Evolutionary conservation across 257 asterid genomes (phyloP).

Genomic region (Solanum pimpinellifolium): DNA sequence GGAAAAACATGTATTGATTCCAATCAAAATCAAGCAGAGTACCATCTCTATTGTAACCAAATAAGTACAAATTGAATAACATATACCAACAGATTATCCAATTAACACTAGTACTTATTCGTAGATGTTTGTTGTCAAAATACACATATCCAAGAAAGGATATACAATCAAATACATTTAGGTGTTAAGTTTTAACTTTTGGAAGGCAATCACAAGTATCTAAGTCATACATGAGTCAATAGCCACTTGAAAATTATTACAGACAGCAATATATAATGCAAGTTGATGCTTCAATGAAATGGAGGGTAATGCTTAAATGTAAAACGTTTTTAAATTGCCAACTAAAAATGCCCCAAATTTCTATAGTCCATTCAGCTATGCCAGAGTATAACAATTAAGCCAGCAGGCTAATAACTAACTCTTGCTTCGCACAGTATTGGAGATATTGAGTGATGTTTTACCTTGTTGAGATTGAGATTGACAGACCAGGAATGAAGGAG

Average conservation of each 20-base stretch:
- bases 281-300: not conserved
- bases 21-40: not conserved
- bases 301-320: not conserved
- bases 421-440: not conserved
- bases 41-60: not conserved
- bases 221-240: not conserved
- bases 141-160: not conserved
- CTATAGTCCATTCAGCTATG: not conserved
- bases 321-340: not conserved
- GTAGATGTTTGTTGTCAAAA: not conserved
- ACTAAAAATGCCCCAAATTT: not conserved
- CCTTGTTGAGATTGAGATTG: constrained; percentile 62
- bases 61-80: not conserved
- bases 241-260: not conserved
- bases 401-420: not conserved
- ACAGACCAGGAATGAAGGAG: constrained; percentile 64
- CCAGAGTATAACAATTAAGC: not conserved
- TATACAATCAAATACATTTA: not conserved
- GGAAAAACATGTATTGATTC: not conserved
- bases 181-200: not conserved
- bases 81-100: not conserved
- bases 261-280: not conserved
- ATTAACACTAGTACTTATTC: not conserved
- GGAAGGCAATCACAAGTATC: not conserved
- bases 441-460: not conserved